Evolutionary conservation across 2,329 filamentous ascomycete genomes (phyloP).

Genomic region (Aspergillus fischeri): DNA sequence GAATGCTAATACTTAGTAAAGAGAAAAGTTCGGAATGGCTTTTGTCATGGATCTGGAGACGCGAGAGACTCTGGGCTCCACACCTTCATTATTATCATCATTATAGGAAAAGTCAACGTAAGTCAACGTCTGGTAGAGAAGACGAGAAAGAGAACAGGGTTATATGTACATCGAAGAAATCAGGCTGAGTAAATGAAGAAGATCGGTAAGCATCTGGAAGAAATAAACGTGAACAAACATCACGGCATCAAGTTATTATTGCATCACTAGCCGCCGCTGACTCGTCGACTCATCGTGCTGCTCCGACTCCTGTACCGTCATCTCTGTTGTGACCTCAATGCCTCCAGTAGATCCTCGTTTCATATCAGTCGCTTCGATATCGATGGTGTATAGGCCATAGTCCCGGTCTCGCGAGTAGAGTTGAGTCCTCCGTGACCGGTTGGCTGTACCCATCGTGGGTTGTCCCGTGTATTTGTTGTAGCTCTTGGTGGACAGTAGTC

Average conservation of each 20-base stretch:
- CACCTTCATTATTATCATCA: background rate
- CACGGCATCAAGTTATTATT: constrained; percentile 6
- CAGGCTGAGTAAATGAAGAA: background rate
- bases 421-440: constrained; percentile 8
- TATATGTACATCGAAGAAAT: background rate
- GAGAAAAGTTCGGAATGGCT: no score
- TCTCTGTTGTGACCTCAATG: constrained; percentile 31
- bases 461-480: constrained; percentile 21
- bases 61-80: background rate
- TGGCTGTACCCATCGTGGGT: constrained; percentile 10
- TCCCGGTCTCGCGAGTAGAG: constrained; percentile 23
- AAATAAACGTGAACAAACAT: background rate
- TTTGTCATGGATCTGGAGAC: background rate
- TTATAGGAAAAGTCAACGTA: background rate
- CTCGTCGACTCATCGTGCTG: constrained; percentile 17
- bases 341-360: constrained; percentile 13
- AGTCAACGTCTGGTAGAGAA: background rate
- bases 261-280: constrained; percentile 20
- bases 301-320: constrained; percentile 21
- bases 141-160: background rate
- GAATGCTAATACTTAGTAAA: background rate
- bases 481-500: constrained; percentile 26
- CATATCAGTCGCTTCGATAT: constrained; percentile 22
- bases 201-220: background rate
- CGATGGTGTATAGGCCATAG: constrained; percentile 26